Evolutionary conservation across 176 grass and related monocot species (phyloP).

Genomic region (Tillandsia fasciculata): DNA sequence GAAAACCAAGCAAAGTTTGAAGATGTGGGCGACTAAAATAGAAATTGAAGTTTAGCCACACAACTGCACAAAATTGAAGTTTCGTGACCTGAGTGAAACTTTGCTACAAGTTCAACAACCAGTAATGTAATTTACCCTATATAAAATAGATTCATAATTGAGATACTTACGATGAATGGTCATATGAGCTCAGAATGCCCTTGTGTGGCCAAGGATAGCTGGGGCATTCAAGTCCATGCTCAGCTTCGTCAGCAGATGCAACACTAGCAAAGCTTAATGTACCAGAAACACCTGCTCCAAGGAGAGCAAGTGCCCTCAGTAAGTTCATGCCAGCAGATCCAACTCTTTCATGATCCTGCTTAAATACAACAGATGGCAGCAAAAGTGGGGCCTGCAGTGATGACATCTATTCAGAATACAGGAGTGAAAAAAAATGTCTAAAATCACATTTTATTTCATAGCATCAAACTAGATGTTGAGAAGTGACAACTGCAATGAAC

Average conservation of each 20-base stretch:
- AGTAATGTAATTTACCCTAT: neutral
- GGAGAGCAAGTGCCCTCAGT: constrained; percentile 13
- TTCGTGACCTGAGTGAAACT: neutral
- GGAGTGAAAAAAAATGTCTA: neutral
- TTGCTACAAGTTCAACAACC: neutral
- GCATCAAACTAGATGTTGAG: neutral
- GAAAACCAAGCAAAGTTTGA: too few species aligned
- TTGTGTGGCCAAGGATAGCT: constrained; percentile 46
- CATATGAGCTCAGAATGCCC: constrained; percentile 19
- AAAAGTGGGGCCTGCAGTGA: constrained; percentile 8
- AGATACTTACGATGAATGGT: constrained; percentile 13
- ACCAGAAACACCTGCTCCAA: constrained; percentile 12
- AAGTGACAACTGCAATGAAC: neutral
- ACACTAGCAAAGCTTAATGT: constrained; percentile 13
- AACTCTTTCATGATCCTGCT: neutral
- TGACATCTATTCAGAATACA: neutral
- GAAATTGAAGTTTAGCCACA: too few species aligned
- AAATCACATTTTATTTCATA: neutral
- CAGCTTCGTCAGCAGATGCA: constrained; percentile 19
- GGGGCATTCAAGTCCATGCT: constrained; percentile 21
- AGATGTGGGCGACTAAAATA: too few species aligned
- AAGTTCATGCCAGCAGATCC: constrained; percentile 11
- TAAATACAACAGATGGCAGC: constrained; percentile 10
- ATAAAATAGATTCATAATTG: neutral
- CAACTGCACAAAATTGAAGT: too few species aligned